Evolutionary conservation across 139 green algal genomes (phyloP).

Genomic region (Diplosphaera chodatii): DNA sequence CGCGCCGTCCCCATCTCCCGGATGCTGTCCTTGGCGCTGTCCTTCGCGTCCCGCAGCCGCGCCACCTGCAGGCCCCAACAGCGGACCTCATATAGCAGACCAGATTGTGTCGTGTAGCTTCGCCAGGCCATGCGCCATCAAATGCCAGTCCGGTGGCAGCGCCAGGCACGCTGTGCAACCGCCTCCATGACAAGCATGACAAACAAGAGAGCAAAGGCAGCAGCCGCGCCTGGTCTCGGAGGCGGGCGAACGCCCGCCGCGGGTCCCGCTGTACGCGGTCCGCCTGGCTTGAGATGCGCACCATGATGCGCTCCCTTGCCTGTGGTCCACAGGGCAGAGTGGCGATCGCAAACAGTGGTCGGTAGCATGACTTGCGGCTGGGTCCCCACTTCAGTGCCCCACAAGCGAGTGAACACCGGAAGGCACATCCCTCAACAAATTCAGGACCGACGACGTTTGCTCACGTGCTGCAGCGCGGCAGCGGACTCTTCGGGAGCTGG

Average conservation of each 20-base stretch:
- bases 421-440: neutral
- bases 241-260: neutral
- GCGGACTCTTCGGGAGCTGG: neutral
- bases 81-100: too few relatives aligned
- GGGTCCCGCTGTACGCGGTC: neutral
- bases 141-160: too few relatives aligned
- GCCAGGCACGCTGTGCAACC: too few relatives aligned
- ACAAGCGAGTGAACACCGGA: neutral
- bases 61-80: neutral
- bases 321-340: neutral
- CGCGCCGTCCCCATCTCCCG: slow-evolving; percentile 18
- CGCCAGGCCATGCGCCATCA: too few relatives aligned
- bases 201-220: too few relatives aligned
- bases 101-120: too few relatives aligned
- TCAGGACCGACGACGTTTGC: too few relatives aligned
- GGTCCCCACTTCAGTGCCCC: too few relatives aligned
- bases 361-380: too few relatives aligned
- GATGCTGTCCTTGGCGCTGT: slow-evolving; percentile 6
- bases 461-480: neutral
- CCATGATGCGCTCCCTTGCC: neutral
- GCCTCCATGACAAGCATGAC: too few relatives aligned
- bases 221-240: neutral
- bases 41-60: neutral
- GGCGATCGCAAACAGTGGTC: neutral
- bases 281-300: neutral